These are phyloP conservation scores for Moricandia moricandioides DNA, from an alignment of 345 rosid genomes.

Conservation along the genomic window DNA sequence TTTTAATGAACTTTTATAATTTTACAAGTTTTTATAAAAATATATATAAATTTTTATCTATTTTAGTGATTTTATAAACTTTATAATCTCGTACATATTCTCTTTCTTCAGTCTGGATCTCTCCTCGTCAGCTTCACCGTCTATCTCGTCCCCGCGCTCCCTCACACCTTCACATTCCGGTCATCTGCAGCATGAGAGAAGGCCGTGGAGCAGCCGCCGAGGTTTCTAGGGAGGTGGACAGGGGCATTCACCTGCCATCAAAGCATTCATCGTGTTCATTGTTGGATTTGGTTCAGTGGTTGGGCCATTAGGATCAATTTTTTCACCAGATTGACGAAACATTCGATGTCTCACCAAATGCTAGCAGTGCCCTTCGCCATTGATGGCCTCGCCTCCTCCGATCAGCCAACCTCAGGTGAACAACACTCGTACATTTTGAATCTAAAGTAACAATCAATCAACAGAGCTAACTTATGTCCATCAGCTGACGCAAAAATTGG, in stretches of 20 bases:
- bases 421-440: constrained; percentile 45
- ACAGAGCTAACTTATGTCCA: background rate
- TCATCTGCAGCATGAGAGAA: too few species aligned
- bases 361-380: constrained; percentile 69
- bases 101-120: too few species aligned
- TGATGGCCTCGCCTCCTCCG: constrained; percentile 19
- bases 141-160: too few species aligned
- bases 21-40: too few species aligned
- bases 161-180: too few species aligned
- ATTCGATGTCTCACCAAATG: constrained; percentile 88
- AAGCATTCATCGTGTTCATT: constrained; percentile 59
- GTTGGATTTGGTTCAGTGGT: constrained; percentile 95
- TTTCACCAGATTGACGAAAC: constrained; percentile 73
- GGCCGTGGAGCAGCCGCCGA: too few species aligned
- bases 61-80: too few species aligned
- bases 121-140: too few species aligned
- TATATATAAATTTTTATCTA: too few species aligned
- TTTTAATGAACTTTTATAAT: too few species aligned
- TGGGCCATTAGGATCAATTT: constrained; percentile 71
- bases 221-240: too few species aligned
- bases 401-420: constrained; percentile 39
- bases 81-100: too few species aligned
- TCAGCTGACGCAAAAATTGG: background rate
- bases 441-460: background rate
- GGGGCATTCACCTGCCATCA: constrained; percentile 59